Conservation (phyloP, 257 asterid genomes). For the Nicotiana knightiana region DNA sequence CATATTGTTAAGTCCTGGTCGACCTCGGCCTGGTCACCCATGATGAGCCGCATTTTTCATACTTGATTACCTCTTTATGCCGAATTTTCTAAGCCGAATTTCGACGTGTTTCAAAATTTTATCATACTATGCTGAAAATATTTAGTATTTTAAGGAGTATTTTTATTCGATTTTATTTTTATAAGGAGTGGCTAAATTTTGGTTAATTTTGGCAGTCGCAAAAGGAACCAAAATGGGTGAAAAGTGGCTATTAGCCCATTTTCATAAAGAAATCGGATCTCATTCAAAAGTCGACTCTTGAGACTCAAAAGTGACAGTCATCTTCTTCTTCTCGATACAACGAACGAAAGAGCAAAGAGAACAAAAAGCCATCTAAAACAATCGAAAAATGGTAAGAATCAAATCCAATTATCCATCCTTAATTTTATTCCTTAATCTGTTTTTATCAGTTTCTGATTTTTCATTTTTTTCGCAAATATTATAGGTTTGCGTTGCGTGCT, state of each 20-base stretch:
- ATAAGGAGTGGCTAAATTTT: no score
- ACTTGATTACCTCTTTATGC: no score
- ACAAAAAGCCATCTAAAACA: neutral
- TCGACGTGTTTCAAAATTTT: no score
- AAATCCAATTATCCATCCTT: neutral
- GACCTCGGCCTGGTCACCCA: no score
- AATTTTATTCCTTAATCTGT: neutral
- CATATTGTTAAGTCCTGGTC: no score
- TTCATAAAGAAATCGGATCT: neutral
- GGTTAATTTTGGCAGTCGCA: no score
- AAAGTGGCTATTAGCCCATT: neutral
- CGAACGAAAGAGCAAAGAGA: neutral
- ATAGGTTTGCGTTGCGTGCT: constrained; percentile 86
- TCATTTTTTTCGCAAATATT: neutral
- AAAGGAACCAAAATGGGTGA: no score
- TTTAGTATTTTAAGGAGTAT: no score
- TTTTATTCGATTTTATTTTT: no score
- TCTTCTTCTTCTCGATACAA: neutral
- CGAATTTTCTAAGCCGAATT: no score
- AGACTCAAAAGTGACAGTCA: neutral
- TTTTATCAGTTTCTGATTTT: neutral
- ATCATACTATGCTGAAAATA: no score
- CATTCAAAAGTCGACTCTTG: neutral
- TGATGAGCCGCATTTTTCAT: no score
- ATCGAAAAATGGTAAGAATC: neutral